A percentile compares a stretch with the other conserved stretches of the same genome.
These are phyloP conservation scores for Lichenothelia convexa DNA, from an alignment of 495 filamentous ascomycete species.

Conservation along the genomic window DNA sequence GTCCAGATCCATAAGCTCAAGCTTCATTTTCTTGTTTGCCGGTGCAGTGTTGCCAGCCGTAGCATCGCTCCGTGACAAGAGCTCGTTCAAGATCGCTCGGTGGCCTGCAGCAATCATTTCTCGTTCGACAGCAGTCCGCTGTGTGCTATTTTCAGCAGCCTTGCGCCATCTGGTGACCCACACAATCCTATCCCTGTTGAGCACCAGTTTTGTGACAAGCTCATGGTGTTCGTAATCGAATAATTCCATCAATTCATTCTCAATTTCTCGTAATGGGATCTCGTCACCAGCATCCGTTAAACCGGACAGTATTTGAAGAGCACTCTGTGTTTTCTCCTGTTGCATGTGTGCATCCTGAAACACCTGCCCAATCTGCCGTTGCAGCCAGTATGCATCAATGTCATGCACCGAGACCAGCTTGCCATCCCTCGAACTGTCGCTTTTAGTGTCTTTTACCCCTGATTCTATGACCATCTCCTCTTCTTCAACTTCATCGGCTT, in stretches of 20 bases:
- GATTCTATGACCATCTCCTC: constrained; percentile 67
- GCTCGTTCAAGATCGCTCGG: constrained; percentile 69
- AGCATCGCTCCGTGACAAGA: constrained; percentile 36
- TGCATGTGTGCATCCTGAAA: constrained; percentile 83
- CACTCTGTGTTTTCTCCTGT: constrained; percentile 69
- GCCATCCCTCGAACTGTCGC: constrained; percentile 31
- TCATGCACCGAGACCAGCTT: constrained; percentile 58
- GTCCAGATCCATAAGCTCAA: constrained; percentile 81
- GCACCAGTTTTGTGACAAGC: constrained; percentile 77
- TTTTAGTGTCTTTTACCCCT: constrained; percentile 23
- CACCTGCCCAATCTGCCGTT: constrained; percentile 71
- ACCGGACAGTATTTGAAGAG: constrained; percentile 61
- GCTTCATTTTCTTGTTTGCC: constrained; percentile 61
- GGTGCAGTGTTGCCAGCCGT: constrained; percentile 27
- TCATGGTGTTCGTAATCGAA: constrained; percentile 96
- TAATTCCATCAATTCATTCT: constrained; percentile 95
- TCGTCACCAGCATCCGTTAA: constrained; percentile 60
- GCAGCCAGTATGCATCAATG: constrained; percentile 95
- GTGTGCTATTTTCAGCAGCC: constrained; percentile 63
- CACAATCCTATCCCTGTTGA: constrained; percentile 77
- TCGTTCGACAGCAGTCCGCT: constrained; percentile 59
- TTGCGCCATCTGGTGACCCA: constrained; percentile 84
- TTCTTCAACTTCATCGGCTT: constrained; percentile 25
- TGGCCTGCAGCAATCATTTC: constrained; percentile 85
- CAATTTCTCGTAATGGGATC: constrained; percentile 71